A percentile compares a stretch with the other conserved stretches of the same genome.
Evolutionary conservation across 306 rosid genomes (phyloP).

Genomic region (Alnus rubra): DNA sequence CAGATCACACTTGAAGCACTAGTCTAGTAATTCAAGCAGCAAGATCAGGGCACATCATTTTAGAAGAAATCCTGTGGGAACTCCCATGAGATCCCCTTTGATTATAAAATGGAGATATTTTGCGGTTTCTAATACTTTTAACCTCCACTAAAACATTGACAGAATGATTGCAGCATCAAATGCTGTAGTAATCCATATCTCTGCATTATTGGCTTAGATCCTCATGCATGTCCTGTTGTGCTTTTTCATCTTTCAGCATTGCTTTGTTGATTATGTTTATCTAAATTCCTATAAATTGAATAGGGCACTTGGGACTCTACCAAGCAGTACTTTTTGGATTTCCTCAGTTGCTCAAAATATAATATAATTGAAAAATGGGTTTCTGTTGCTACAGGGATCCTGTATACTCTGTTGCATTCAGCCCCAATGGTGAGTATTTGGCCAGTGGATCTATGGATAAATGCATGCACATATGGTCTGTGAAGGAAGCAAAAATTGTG

Average conservation of each 20-base stretch:
- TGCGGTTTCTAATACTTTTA: not conserved
- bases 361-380: constrained; percentile 26
- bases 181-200: not conserved
- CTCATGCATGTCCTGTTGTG: not conserved
- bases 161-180: not conserved
- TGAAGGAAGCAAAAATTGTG: constrained; percentile 84
- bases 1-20: not conserved
- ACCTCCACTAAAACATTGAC: not conserved
- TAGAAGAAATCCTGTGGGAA: no score
- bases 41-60: not conserved
- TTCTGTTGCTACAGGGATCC: constrained; percentile 68
- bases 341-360: no score
- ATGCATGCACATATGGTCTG: constrained; percentile 82
- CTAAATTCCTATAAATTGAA: not conserved
- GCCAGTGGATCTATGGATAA: constrained; percentile 93
- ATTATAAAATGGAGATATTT: no score
- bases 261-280: not conserved
- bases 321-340: not conserved
- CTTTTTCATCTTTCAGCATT: not conserved
- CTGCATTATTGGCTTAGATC: not conserved
- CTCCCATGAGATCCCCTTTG: no score
- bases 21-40: not conserved
- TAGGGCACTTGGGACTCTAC: not conserved
- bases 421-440: constrained; percentile 89
- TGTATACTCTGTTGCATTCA: constrained; percentile 92